Conservation (phyloP, 169 alveolate genomes). For the Cryptosporidium viatorum region DNA sequence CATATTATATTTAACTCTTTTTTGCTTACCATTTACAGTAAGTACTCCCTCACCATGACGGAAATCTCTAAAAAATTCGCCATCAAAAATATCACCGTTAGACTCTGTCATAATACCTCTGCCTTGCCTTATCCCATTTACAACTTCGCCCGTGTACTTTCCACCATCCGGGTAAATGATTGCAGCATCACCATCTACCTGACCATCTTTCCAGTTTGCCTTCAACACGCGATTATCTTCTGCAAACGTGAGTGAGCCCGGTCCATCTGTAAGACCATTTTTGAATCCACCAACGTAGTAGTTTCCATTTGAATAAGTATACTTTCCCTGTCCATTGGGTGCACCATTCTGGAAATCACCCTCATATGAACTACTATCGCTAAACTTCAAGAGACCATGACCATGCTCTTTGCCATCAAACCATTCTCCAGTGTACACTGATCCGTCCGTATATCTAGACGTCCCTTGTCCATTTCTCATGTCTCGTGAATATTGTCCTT, state of each 20-base stretch:
- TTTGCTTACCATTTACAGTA: conserved; percentile 62
- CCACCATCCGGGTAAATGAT: conserved; percentile 77
- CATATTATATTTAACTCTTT: conserved; percentile 74
- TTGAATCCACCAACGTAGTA: conserved; percentile 71
- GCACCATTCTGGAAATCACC: conserved; percentile 77
- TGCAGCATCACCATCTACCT: conserved; percentile 77
- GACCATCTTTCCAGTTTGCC: conserved; percentile 79
- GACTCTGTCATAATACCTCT: conserved; percentile 73
- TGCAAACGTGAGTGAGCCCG: conserved; percentile 70
- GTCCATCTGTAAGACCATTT: conserved; percentile 74
- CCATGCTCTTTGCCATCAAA: conserved; percentile 77
- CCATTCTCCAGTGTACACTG: conserved; percentile 81
- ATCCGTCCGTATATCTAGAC: conserved; percentile 83
- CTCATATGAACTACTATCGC: conserved; percentile 78
- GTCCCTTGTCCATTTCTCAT: conserved; percentile 84
- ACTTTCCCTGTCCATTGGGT: conserved; percentile 78
- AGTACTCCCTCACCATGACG: conserved; percentile 68
- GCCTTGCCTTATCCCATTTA: conserved; percentile 78
- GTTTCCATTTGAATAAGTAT: conserved; percentile 76
- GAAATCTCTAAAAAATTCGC: conserved; percentile 83
- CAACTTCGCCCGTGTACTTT: conserved; percentile 77
- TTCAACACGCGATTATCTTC: conserved; percentile 67
- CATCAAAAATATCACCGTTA: conserved; percentile 92
- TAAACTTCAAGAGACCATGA: conserved; percentile 77
- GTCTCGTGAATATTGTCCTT: conserved; percentile 82